Conservation (phyloP, 2,329 filamentous ascomycete species). For the Calonectria hongkongensis region DNA sequence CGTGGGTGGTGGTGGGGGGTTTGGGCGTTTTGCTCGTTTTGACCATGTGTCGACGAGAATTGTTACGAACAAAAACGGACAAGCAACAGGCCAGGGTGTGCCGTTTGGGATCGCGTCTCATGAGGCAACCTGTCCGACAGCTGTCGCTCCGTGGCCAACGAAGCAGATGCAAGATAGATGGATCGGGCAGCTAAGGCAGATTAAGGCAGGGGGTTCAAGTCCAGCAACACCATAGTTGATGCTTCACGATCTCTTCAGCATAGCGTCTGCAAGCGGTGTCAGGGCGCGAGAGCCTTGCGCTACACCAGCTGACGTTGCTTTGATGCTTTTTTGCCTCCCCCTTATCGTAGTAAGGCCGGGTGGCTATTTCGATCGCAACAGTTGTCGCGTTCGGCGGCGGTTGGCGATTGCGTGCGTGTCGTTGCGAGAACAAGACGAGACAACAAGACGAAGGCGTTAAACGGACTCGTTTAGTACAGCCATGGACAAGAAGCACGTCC, state of each 20-base stretch:
- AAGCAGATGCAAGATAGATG: constrained; percentile 32
- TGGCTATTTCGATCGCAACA: not conserved
- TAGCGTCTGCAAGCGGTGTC: constrained; percentile 20
- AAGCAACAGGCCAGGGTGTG: not conserved
- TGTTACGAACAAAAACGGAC: constrained; percentile 9
- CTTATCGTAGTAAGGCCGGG: not conserved
- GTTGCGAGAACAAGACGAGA: constrained; percentile 29
- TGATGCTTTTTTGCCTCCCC: constrained; percentile 1
- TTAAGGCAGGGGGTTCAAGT: constrained; percentile 29
- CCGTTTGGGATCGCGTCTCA: not conserved
- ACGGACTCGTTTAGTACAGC: constrained; percentile 21
- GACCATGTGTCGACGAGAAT: constrained; percentile 12
- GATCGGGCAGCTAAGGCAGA: constrained; percentile 39
- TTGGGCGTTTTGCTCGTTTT: constrained; percentile 17
- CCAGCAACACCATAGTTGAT: constrained; percentile 7
- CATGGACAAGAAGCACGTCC: not conserved
- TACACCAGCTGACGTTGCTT: constrained; percentile 24
- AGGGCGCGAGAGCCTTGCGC: constrained; percentile 24
- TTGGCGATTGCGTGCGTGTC: constrained; percentile 11
- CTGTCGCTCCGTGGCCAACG: constrained; percentile 2
- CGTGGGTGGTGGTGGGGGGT: constrained; percentile 14
- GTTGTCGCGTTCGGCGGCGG: constrained; percentile 15
- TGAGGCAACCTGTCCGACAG: constrained; percentile 7
- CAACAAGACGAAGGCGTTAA: constrained; percentile 33
- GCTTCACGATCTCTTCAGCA: constrained; percentile 12